phyloP scores from a whole-genome alignment of 768 basidiomycete genomes.

The Russula griseocarnosa region DNA sequence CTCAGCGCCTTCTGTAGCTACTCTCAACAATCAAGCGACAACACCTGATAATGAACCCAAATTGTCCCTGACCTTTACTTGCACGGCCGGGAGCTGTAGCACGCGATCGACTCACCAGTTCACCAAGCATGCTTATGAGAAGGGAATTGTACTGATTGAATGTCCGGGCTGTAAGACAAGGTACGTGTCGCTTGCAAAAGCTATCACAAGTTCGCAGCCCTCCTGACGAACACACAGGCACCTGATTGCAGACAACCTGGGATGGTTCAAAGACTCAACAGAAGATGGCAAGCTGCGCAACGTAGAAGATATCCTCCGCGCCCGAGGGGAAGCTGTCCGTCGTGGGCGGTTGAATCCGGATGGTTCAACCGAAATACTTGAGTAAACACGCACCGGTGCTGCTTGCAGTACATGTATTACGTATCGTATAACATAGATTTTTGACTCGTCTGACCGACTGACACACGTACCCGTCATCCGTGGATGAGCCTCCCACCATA shows the following conservation, averaged over 20 bases:
- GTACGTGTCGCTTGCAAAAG: slow-evolving; percentile 41
- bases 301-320: slow-evolving; percentile 75
- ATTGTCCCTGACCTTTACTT: slow-evolving; percentile 80
- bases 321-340: slow-evolving; percentile 72
- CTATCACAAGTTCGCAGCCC: background rate
- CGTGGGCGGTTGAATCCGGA: slow-evolving; percentile 40
- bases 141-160: slow-evolving; percentile 84
- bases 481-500: too few relatives aligned
- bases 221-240: slow-evolving; percentile 44
- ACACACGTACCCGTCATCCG: too few relatives aligned
- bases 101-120: slow-evolving; percentile 87
- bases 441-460: too few relatives aligned
- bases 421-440: too few relatives aligned
- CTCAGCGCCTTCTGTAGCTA: slow-evolving; percentile 16
- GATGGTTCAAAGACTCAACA: slow-evolving; percentile 87
- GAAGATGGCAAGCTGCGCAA: slow-evolving; percentile 68
- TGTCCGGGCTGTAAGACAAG: slow-evolving; percentile 89
- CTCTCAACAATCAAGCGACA: slow-evolving; percentile 16
- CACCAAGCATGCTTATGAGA: slow-evolving; percentile 76
- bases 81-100: slow-evolving; percentile 69
- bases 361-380: slow-evolving; percentile 53
- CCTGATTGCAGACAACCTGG: slow-evolving; percentile 84
- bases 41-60: slow-evolving; percentile 51
- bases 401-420: too few relatives aligned
- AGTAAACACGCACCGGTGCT: too few relatives aligned